A percentile compares a stretch with the other conserved stretches of the same genome.
phyloP scores from a whole-genome alignment of 768 basidiomycete species.

The Pholiota microspora region DNA sequence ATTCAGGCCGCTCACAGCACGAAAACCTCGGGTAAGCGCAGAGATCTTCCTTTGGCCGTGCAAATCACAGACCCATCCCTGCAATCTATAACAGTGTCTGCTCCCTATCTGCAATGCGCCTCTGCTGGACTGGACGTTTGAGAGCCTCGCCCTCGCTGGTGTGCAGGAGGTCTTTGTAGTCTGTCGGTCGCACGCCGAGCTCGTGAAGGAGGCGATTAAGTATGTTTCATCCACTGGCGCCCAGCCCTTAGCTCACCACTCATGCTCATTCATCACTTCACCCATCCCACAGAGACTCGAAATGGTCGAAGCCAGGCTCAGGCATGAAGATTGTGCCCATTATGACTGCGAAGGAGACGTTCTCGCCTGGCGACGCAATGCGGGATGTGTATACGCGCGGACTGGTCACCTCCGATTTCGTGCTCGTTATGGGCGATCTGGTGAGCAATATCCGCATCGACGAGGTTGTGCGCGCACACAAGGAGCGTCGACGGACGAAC shows the following conservation, averaged over 20 bases:
- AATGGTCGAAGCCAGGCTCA: constrained; percentile 79
- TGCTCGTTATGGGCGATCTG: constrained; percentile 88
- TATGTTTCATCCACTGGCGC: constrained; percentile 35
- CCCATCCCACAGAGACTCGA: constrained; percentile 56
- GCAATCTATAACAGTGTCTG: constrained; percentile 59
- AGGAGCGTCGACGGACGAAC: constrained; percentile 80
- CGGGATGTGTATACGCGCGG: constrained; percentile 92
- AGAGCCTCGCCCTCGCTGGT: constrained; percentile 90
- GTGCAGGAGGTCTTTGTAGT: constrained; percentile 97
- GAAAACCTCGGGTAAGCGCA: constrained; percentile 75
- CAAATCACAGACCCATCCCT: constrained; percentile 14
- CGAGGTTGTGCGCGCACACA: constrained; percentile 86
- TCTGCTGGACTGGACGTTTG: constrained; percentile 94
- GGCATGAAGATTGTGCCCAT: constrained; percentile 84
- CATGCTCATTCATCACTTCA: constrained; percentile 6
- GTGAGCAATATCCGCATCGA: constrained; percentile 92
- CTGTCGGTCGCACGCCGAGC: constrained; percentile 86
- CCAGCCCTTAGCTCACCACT: not conserved
- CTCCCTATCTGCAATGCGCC: constrained; percentile 94
- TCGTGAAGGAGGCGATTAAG: constrained; percentile 84
- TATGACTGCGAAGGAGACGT: constrained; percentile 81
- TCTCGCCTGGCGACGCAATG: constrained; percentile 89
- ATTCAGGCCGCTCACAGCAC: constrained; percentile 85
- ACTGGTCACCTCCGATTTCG: constrained; percentile 86
- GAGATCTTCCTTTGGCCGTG: constrained; percentile 11